phyloP scores from a whole-genome alignment of 1,284 basidiomycete species.

The Sphagnurus paluster region DNA sequence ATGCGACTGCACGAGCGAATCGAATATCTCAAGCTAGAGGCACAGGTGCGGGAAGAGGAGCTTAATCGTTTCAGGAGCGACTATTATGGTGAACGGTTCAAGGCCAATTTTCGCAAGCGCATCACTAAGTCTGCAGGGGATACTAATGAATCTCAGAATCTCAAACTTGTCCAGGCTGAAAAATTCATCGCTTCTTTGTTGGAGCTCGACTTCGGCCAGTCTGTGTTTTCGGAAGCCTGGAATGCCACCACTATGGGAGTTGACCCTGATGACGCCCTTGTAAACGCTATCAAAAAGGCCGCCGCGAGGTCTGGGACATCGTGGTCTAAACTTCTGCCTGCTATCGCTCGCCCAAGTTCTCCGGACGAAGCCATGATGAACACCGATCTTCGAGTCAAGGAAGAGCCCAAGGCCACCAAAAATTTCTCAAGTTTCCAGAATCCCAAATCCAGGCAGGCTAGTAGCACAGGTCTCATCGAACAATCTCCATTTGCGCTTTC shows the following conservation, averaged over 20 bases:
- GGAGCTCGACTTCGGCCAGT: conserved; percentile 32
- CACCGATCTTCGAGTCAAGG: conserved; percentile 44
- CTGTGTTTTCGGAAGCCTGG: conserved; percentile 32
- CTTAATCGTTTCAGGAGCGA: conserved; percentile 26
- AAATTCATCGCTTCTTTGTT: conserved; percentile 35
- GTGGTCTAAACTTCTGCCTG: conserved; percentile 46
- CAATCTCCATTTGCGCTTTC: conserved; percentile 50
- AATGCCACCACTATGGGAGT: conserved; percentile 26
- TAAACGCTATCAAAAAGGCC: conserved; percentile 46
- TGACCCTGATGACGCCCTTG: conserved; percentile 44
- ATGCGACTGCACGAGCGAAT: conserved; percentile 23
- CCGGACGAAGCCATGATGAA: conserved; percentile 49
- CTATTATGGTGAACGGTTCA: conserved; percentile 25
- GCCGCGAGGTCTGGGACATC: conserved; percentile 36
- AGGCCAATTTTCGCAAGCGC: conserved; percentile 20
- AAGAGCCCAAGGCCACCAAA: conserved; percentile 40
- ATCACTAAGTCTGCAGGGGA: conserved; percentile 24
- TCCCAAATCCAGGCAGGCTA: conserved; percentile 36
- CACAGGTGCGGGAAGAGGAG: conserved; percentile 23
- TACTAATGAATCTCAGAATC: conserved; percentile 22
- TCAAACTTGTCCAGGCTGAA: conserved; percentile 30
- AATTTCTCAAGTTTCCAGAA: conserved; percentile 52
- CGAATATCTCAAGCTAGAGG: conserved; percentile 16
- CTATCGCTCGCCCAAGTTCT: conserved; percentile 40
- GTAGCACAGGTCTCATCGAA: conserved; percentile 35